Evolutionary conservation across 1,284 basidiomycete species (phyloP), one percentile per base, ranked within the genome.

Genomic region (Melampsora americana): DNA sequence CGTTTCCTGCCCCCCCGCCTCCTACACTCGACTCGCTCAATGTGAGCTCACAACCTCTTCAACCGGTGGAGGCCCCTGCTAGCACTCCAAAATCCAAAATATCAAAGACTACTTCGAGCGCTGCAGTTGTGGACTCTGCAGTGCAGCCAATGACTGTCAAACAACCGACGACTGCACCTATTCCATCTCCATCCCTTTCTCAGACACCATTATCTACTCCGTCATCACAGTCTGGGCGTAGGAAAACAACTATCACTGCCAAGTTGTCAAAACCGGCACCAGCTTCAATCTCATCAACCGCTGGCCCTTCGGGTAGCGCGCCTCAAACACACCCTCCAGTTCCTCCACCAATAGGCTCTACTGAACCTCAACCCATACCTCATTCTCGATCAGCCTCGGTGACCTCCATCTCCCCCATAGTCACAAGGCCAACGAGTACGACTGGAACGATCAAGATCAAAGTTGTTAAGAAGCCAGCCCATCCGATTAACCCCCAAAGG

Each of bases 361-460:
- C 44, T 44, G 44, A 44, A 44, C 44, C 44, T 44, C 16, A 44
- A 20, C 5, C 61, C 18, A n/a, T 48, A 23, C 46, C 20, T 30
- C 35, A 44, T n/a, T 50, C 61, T 46, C 46, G 39, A 44, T 18
- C 32, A 18, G 48, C 26, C 26, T 56, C 62, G 28, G 35, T 18
- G n/a, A 16, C 61, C 7, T 35, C 46, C 12, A 30, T 39, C 46
- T 53, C 50, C 48, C 18, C 18, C 26, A 32, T 53, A 66, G 26
- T 30, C 62, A 2, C 60, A 16, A 71, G 64, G 30, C 59, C 69
- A 14, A 7, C 68, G 35, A 39, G 18, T 28, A 6, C 23, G 23
- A 46, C 60, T n/a, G 66, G 66, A 32, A 62, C 70, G 23, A 73
- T 46, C 14, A 73, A 73, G 59, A 73, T 73, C 50, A 73, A 73